phyloP scores from a whole-genome alignment of 345 rosid genomes.

The Nephelium lappaceum region DNA sequence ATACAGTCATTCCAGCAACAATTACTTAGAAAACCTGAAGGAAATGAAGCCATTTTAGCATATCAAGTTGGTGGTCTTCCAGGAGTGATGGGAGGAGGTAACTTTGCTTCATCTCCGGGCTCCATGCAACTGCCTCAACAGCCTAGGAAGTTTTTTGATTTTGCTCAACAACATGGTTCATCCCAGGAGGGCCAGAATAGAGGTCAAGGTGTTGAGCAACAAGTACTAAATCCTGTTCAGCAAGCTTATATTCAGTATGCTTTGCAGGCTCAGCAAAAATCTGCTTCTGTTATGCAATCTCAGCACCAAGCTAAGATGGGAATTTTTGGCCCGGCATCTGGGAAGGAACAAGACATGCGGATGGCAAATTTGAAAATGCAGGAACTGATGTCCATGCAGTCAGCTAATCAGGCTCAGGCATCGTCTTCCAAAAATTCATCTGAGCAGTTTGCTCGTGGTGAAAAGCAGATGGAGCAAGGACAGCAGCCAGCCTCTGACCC shows the following conservation, averaged over 20 bases:
- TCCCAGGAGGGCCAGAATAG: constrained; percentile 74
- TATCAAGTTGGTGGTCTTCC: constrained; percentile 77
- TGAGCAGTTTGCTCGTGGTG: constrained; percentile 65
- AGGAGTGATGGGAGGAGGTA: constrained; percentile 73
- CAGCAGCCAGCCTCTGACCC: constrained; percentile 54
- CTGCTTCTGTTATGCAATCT: constrained; percentile 47
- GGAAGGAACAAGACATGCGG: constrained; percentile 71
- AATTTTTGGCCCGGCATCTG: constrained; percentile 49
- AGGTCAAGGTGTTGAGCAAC: constrained; percentile 61
- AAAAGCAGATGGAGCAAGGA: constrained; percentile 68
- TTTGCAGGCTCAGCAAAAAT: constrained; percentile 71
- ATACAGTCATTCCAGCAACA: constrained; percentile 68
- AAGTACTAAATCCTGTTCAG: constrained; percentile 68
- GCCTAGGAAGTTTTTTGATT: constrained; percentile 75
- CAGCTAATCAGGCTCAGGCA: constrained; percentile 73
- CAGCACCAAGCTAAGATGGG: constrained; percentile 86
- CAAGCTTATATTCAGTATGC: constrained; percentile 89
- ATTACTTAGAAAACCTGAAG: constrained; percentile 68
- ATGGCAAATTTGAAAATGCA: constrained; percentile 77
- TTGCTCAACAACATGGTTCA: constrained; percentile 70
- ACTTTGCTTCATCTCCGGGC: constrained; percentile 61
- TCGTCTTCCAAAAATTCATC: constrained; percentile 74
- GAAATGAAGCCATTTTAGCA: constrained; percentile 70
- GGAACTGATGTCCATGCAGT: constrained; percentile 75
- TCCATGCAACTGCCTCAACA: constrained; percentile 85